These are phyloP conservation scores for Zymoseptoria crescenta DNA, from an alignment of 2,329 filamentous ascomycete genomes.

Conservation along the genomic window DNA sequence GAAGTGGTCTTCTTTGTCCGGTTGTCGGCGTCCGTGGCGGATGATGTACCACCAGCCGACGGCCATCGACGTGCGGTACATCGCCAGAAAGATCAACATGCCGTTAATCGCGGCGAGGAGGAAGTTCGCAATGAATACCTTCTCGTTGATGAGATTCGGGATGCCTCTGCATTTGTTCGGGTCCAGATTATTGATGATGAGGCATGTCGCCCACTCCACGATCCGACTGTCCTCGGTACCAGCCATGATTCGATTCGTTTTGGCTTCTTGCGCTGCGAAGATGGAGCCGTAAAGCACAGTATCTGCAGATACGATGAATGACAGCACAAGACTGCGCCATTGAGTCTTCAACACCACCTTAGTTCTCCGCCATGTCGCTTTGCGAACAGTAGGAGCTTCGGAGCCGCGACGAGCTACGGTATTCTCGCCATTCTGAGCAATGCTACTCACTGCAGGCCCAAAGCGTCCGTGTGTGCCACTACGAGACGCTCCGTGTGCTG, in stretches of 20 bases:
- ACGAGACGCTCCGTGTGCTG: not conserved
- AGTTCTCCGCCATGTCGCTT: slow-evolving; percentile 54
- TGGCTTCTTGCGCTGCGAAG: slow-evolving; percentile 64
- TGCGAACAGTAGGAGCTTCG: slow-evolving; percentile 4
- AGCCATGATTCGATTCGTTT: slow-evolving; percentile 47
- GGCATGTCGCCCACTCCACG: slow-evolving; percentile 57
- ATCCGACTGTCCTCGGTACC: slow-evolving; percentile 41
- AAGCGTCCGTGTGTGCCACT: not conserved
- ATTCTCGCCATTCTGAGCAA: slow-evolving; percentile 3
- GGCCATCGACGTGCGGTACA: slow-evolving; percentile 69
- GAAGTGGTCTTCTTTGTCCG: slow-evolving; percentile 8
- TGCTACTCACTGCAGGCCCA: not conserved
- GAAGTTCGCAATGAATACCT: slow-evolving; percentile 63
- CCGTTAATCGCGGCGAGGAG: slow-evolving; percentile 71
- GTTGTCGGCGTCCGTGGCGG: slow-evolving; percentile 6
- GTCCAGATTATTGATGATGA: slow-evolving; percentile 48
- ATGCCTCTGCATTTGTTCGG: slow-evolving; percentile 55
- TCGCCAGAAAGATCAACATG: slow-evolving; percentile 66
- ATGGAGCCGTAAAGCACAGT: slow-evolving; percentile 76
- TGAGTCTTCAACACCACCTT: slow-evolving; percentile 68
- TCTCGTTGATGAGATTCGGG: slow-evolving; percentile 54
- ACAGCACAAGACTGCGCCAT: slow-evolving; percentile 75
- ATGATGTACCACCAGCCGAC: slow-evolving; percentile 62
- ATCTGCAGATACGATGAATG: slow-evolving; percentile 69
- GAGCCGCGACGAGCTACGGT: not conserved